These are phyloP conservation scores for Tolypocladium capitatum DNA, from an alignment of 2,329 filamentous ascomycete genomes.

Conservation along the genomic window DNA sequence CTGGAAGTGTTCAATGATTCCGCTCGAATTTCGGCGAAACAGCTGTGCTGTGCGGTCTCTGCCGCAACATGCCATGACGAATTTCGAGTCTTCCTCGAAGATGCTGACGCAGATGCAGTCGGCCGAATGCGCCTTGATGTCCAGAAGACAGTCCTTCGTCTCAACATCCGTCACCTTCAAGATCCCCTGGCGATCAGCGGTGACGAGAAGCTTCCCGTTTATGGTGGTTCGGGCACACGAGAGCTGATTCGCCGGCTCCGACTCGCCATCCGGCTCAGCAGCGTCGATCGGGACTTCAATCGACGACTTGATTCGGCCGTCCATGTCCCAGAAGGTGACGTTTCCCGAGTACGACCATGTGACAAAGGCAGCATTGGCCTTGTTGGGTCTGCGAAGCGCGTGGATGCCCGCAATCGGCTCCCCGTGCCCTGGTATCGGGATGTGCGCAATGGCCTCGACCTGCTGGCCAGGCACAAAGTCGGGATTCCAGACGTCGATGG, in stretches of 20 bases:
- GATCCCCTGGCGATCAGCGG: slow-evolving; percentile 78
- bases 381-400: slow-evolving; percentile 45
- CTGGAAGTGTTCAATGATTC: slow-evolving; percentile 65
- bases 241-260: slow-evolving; percentile 44
- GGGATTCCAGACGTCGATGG: slow-evolving; percentile 54
- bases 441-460: slow-evolving; percentile 26
- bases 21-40: slow-evolving; percentile 48
- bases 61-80: slow-evolving; percentile 69
- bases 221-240: slow-evolving; percentile 46
- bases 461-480: slow-evolving; percentile 28
- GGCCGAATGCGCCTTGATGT: slow-evolving; percentile 73
- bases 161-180: slow-evolving; percentile 54
- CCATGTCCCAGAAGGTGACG: slow-evolving; percentile 68
- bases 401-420: slow-evolving; percentile 63
- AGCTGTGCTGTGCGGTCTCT: slow-evolving; percentile 87
- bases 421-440: slow-evolving; percentile 48
- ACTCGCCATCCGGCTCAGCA: slow-evolving; percentile 31
- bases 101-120: slow-evolving; percentile 76
- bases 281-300: slow-evolving; percentile 60
- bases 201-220: slow-evolving; percentile 55
- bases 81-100: slow-evolving; percentile 45
- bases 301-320: slow-evolving; percentile 54
- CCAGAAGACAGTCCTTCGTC: slow-evolving; percentile 48
- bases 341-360: slow-evolving; percentile 79
- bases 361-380: slow-evolving; percentile 58